Evolutionary conservation across 1,139 yeast genomes (phyloP).

Genomic region (Meyerozyma elateridarum): DNA sequence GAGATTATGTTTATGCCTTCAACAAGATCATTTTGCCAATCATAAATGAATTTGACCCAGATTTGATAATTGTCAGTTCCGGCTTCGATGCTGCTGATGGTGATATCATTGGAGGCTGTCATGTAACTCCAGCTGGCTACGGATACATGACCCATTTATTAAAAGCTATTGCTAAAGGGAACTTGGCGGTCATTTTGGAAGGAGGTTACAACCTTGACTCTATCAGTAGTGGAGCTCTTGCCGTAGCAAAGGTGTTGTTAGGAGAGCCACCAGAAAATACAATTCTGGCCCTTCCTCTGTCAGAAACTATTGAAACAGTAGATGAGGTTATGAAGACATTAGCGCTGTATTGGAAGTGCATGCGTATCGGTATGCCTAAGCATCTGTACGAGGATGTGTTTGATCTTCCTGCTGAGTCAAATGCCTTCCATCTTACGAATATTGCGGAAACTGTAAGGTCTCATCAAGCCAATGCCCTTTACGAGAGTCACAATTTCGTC

Average conservation of each 20-base stretch:
- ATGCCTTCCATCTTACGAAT: slow-evolving; percentile 38
- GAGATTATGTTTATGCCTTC: slow-evolving; percentile 92
- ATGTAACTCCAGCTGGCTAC: slow-evolving; percentile 91
- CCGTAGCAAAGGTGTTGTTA: slow-evolving; percentile 83
- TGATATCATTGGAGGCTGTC: slow-evolving; percentile 96
- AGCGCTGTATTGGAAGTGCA: slow-evolving; percentile 82
- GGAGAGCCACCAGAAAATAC: slow-evolving; percentile 94
- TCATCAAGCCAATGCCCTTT: slow-evolving; percentile 58
- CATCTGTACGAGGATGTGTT: slow-evolving; percentile 38
- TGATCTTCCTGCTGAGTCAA: slow-evolving; percentile 26
- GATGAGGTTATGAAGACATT: slow-evolving; percentile 80
- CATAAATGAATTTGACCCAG: slow-evolving; percentile 87
- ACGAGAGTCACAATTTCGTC: slow-evolving; percentile 54
- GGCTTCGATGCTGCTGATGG: slow-evolving; percentile 99
- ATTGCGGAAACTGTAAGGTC: slow-evolving; percentile 70
- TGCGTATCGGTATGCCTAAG: slow-evolving; percentile 61
- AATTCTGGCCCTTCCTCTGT: slow-evolving; percentile 54
- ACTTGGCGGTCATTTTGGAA: slow-evolving; percentile 83
- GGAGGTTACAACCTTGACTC: slow-evolving; percentile 96
- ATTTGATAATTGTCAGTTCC: slow-evolving; percentile 84
- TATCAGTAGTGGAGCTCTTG: slow-evolving; percentile 84
- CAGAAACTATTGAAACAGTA: slow-evolving; percentile 80
- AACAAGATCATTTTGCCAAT: slow-evolving; percentile 85
- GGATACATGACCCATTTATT: slow-evolving; percentile 95
- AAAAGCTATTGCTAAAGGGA: slow-evolving; percentile 83